phyloP scores from a whole-genome alignment of 352 stramenopile genomes.

The Pythium aristosporum region DNA sequence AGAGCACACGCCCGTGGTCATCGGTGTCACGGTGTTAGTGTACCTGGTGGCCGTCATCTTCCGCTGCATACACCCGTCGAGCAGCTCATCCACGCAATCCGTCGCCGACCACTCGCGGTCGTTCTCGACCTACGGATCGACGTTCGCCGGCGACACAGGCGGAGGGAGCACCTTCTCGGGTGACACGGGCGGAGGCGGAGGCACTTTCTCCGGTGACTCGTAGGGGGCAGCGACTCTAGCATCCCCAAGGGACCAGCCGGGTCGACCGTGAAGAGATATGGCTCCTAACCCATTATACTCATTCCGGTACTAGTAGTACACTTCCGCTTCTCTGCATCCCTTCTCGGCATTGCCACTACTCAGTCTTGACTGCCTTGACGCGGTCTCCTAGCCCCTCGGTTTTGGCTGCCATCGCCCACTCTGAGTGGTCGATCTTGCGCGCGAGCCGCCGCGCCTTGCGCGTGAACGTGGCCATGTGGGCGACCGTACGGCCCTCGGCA shows the following conservation, averaged over 20 bases:
- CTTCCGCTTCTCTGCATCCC: no score
- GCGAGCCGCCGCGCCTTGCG: conserved; percentile 23
- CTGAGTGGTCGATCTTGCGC: conserved; percentile 9
- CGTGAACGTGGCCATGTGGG: conserved; percentile 20
- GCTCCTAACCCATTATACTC: no score
- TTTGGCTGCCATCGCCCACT: not conserved
- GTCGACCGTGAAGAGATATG: no score
- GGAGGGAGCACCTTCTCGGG: not conserved
- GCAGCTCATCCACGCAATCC: not conserved
- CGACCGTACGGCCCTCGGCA: not conserved
- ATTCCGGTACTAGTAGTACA: no score
- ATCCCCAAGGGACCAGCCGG: no score
- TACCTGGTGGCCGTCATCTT: not conserved
- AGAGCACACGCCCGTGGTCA: not conserved
- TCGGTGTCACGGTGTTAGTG: not conserved
- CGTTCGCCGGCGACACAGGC: conserved; percentile 8
- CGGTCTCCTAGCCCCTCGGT: no score
- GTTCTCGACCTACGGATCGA: conserved; percentile 3
- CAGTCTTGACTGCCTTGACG: not conserved
- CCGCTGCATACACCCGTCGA: not conserved
- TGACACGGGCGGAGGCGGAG: not conserved
- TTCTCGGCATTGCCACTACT: not conserved
- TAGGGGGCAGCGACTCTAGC: not conserved
- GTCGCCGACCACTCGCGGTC: not conserved
- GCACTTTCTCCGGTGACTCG: conserved; percentile 3